Evolutionary conservation across 2,329 filamentous ascomycete genomes (phyloP), one percentile per base, ranked within the genome.

Genomic region (Podosphaera fusca): DNA sequence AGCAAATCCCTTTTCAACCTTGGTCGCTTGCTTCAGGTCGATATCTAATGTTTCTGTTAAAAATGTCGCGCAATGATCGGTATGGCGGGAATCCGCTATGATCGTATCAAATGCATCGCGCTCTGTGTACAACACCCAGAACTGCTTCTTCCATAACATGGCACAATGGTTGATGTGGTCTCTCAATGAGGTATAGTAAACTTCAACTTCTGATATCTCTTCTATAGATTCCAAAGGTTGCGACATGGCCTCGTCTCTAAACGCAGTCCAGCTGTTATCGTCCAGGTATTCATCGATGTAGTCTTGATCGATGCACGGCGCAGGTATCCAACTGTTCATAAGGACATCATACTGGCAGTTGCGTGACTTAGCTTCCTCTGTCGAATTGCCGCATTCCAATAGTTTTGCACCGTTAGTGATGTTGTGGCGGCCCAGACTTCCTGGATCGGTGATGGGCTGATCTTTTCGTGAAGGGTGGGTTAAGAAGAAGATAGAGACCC

Each of bases 131-230:
- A 59, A 68, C 60, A 58, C 69, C 64, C 59, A 69, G 67, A 61
- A 74, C 70, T 59, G 58, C 60, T 67, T 68, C 58, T 66, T 63
- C 58, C 70, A 67, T 61, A 74, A 63, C 58, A 69, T 67, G 53
- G 71, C 67, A 58, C 70, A 70, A 54, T 69, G 63, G 57, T 71
- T 70, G 55, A 71, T 65, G 49, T 69, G 65, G 42, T 69, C 64
- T 45, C 58, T 57, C 12, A 55, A 38, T 34, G 36, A 53, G 2
- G 59, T 60, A 42, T 55, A 60, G 35, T 54, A 60, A n/a, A 55
- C 34, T 29, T 56, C 57, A 1, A 46, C 51, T 10, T 60, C 57
- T 1, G 31, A 46, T 53, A 60, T 59, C 30, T 56, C 54, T 9
- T 60, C 53, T 7, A 58, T 40, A 4, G 47, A 55, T n/a, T 38